Conservation (phyloP, 148 eudicot genomes). For the Vaccinium corymbosum region DNA sequence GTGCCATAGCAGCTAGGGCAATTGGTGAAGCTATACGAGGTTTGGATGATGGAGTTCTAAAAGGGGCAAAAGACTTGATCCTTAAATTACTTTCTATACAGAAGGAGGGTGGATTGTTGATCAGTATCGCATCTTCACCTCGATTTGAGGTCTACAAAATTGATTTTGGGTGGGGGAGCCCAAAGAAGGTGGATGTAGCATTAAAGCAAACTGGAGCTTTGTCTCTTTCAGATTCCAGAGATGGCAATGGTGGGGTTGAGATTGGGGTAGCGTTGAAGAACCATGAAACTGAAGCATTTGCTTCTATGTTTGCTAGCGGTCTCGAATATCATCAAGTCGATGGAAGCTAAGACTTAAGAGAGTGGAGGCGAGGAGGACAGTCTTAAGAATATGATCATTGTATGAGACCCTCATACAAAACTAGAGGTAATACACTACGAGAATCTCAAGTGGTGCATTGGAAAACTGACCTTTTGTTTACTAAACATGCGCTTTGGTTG, state of each 20-base stretch:
- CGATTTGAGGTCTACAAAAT: constrained; percentile 7
- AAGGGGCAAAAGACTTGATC: not conserved
- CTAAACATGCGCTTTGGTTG: not conserved
- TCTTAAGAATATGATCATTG: not conserved
- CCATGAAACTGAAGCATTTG: constrained; percentile 12
- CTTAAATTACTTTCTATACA: not conserved
- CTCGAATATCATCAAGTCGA: not conserved
- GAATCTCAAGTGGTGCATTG: not conserved
- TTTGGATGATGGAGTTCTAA: not conserved
- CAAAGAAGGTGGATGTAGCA: not conserved
- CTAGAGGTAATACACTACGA: not conserved
- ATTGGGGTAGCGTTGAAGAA: constrained; percentile 6
- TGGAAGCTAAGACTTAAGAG: not conserved
- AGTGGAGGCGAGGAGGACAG: not conserved
- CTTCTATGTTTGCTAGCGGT: constrained; percentile 1
- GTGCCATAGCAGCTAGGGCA: not conserved
- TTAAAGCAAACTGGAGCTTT: not conserved
- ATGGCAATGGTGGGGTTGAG: constrained; percentile 9
- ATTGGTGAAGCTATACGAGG: not conserved
- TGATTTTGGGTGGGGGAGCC: constrained; percentile 21
- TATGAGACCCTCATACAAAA: not conserved
- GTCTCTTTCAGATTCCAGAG: constrained; percentile 9
- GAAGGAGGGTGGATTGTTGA: not conserved
- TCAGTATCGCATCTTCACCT: constrained; percentile 7
- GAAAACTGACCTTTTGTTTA: not conserved